Percentiles rank a stretch among this genome's conserved stretches.
Conservation (phyloP, 1,284 basidiomycete species). For the Hortiboletus rubellus region DNA sequence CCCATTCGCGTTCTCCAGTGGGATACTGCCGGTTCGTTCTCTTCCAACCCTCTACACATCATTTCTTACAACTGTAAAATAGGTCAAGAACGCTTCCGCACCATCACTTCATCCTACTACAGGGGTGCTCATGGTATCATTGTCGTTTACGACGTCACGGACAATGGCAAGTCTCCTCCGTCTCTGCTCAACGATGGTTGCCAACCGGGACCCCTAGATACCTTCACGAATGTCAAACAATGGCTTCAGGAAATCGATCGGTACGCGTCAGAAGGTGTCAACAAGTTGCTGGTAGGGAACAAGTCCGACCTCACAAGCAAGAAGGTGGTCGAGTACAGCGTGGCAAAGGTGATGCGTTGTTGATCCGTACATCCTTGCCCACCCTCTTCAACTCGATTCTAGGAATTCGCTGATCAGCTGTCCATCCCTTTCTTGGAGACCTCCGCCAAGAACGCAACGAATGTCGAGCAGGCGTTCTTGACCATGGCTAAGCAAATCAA, state of each 20-base stretch:
- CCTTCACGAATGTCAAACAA: constrained; percentile 98
- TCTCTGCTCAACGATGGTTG: constrained; percentile 5
- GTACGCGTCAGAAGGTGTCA: constrained; percentile 98
- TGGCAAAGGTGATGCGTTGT: constrained; percentile 76
- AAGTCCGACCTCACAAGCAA: constrained; percentile 97
- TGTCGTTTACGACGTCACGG: constrained; percentile 99
- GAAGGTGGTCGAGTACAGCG: constrained; percentile 98
- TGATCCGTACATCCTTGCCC: neutral
- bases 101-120: constrained; percentile 97
- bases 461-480: constrained; percentile 99
- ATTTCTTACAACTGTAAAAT: constrained; percentile 5
- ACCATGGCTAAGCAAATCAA: constrained; percentile 99
- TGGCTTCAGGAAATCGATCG: constrained; percentile 99
- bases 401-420: constrained; percentile 97
- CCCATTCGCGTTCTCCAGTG: constrained; percentile 50
- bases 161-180: constrained; percentile 67
- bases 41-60: neutral
- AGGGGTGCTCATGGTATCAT: constrained; percentile 96
- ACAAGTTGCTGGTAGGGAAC: constrained; percentile 97
- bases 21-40: constrained; percentile 83
- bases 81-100: constrained; percentile 97
- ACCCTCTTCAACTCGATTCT: constrained; percentile 6
- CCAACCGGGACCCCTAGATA: constrained; percentile 55
- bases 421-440: constrained; percentile 98
- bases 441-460: constrained; percentile 97